phyloP scores from a whole-genome alignment of 2,329 filamentous ascomycete genomes.

The Talaromyces verruculosus region DNA sequence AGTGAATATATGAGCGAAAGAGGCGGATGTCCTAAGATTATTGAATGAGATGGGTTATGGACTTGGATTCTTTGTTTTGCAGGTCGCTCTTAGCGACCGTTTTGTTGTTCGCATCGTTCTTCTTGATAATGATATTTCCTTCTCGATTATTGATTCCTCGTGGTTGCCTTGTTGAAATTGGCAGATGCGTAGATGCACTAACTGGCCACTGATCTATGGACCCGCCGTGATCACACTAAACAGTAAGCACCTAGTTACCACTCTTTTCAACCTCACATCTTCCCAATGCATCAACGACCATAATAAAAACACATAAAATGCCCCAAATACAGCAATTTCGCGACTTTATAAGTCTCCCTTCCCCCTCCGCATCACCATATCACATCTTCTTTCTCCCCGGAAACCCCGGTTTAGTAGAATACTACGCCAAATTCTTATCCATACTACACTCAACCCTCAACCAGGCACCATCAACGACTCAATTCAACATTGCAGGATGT shows the following conservation, averaged over 20 bases:
- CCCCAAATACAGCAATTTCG: not conserved
- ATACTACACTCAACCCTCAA: constrained; percentile 14
- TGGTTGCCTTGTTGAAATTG: not conserved
- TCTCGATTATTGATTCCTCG: not conserved
- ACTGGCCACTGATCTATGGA: not conserved
- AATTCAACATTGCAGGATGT: constrained; percentile 15
- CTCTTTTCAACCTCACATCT: not conserved
- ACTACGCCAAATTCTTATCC: constrained; percentile 16
- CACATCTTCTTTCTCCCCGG: constrained; percentile 23
- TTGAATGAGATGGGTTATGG: not conserved
- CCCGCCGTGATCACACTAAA: not conserved
- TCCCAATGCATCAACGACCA: not conserved
- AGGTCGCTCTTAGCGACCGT: not conserved
- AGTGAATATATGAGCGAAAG: not conserved
- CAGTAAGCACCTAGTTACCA: not conserved
- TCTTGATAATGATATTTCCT: not conserved
- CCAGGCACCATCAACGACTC: not conserved
- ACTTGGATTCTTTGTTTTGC: not conserved
- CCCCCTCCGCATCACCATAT: constrained; percentile 3
- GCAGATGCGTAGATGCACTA: not conserved
- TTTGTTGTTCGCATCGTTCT: not conserved
- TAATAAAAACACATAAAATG: not conserved
- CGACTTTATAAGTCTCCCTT: constrained; percentile 9
- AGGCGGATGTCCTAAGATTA: not conserved
- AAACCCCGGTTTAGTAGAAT: constrained; percentile 21